Evolutionary conservation across 2,329 filamentous ascomycete genomes (phyloP).

Genomic region (Blumeriella jaapii): DNA sequence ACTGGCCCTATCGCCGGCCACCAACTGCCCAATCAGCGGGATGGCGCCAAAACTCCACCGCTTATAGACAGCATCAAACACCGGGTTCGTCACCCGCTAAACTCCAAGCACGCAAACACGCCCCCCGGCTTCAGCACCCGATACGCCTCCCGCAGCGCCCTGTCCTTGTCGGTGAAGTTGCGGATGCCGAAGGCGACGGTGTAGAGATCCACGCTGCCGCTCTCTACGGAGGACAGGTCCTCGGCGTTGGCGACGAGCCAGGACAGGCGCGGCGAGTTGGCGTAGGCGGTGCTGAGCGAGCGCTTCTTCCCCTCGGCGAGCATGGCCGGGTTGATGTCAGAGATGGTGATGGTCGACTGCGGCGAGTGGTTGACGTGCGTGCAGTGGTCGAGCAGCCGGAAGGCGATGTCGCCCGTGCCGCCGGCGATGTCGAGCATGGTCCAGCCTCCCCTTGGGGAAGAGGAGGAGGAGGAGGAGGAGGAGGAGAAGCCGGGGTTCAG

Average conservation of each 20-base stretch:
- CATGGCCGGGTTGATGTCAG: conserved; percentile 96
- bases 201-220: conserved; percentile 78
- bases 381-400: conserved; percentile 85
- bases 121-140: conserved; percentile 88
- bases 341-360: conserved; percentile 74
- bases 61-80: conserved; percentile 84
- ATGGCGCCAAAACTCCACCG: conserved; percentile 93
- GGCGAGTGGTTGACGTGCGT: conserved; percentile 70
- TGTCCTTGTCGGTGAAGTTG: conserved; percentile 89
- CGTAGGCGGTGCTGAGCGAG: conserved; percentile 43
- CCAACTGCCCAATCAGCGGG: conserved; percentile 86
- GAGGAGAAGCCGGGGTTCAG: conserved; percentile 57
- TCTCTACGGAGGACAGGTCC: conserved; percentile 52
- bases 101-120: conserved; percentile 93
- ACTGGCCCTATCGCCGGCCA: conserved; percentile 86
- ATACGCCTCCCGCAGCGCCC: conserved; percentile 71
- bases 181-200: conserved; percentile 96
- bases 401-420: conserved; percentile 94
- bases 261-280: conserved; percentile 45
- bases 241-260: conserved; percentile 93
- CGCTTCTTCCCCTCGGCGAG: conserved; percentile 77
- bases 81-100: conserved; percentile 65
- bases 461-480: conserved; percentile 32
- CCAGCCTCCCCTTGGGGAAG: no score
- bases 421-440: conserved; percentile 91